phyloP scores from a whole-genome alignment of 139 green algal species.

The Chlorella sp. region DNA sequence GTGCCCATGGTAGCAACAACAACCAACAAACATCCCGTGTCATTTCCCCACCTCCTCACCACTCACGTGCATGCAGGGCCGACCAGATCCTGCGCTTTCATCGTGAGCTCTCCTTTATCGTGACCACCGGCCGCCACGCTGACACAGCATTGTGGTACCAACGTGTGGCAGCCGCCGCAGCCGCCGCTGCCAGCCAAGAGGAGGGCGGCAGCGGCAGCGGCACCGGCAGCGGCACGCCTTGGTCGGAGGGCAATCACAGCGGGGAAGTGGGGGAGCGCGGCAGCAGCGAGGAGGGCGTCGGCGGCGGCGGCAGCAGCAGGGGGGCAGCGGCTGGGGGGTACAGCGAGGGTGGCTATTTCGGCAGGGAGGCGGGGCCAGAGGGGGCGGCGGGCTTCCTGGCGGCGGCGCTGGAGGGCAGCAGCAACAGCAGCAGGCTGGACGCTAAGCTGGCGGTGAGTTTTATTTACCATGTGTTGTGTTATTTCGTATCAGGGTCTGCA shows the following conservation, averaged over 20 bases:
- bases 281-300: neutral
- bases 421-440: constrained; percentile 39
- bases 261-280: neutral
- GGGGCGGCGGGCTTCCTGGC: constrained; percentile 17
- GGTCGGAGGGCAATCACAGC: neutral
- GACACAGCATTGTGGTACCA: constrained; percentile 35
- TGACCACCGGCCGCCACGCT: constrained; percentile 1
- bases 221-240: neutral
- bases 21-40: too few species aligned
- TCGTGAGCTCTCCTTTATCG: neutral
- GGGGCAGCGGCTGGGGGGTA: neutral
- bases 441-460: constrained; percentile 17
- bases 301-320: neutral
- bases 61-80: neutral
- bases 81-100: constrained; percentile 29
- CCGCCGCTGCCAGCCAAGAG: neutral
- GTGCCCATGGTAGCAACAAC: too few species aligned
- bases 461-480: too few species aligned
- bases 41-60: too few species aligned
- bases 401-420: constrained; percentile 30
- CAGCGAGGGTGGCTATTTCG: neutral
- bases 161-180: neutral
- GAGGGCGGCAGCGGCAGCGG: neutral
- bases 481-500: too few species aligned
- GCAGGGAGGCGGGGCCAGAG: neutral